Base-by-base conservation (phyloP, 208 protist species). In the Pavlovales sp. region DNA sequence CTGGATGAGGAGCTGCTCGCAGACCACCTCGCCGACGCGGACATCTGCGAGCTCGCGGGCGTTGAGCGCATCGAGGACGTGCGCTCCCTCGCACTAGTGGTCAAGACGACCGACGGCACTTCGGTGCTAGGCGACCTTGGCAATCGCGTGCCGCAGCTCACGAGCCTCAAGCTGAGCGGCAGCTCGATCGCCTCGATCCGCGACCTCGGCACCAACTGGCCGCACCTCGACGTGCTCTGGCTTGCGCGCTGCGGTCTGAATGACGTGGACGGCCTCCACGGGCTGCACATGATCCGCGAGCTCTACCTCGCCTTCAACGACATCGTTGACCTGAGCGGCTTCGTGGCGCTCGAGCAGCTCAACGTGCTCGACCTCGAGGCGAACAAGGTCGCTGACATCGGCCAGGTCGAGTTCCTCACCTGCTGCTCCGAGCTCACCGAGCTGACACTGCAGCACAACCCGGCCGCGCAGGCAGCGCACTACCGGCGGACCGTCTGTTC, bases 291-390 rank as follows among this genome's bases (percentile, higher is more conserved):
- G 10, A 84, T 96, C 44, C 90, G 92, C 37, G 95, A 97, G 90
- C 90, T 97, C 7, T 97, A 96, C 88, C 83, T 93, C 20, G 91
- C 95, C n/a, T 97, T 97, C 88, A 97, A 97, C 84, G 79, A 78
- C 37, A 82, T 97, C 20, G 67, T 57, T 0, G 93, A 96, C 88
- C 88, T 96, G 4, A 90, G 91, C 0, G 93, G 93, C 26, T 84
- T 96, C 30, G 89, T 94, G 57, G 94, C 93, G 46, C 75, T 96
- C 36, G 92, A 92, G 67, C 94, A 93, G 46, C 91, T 97, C 36
- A 89, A 95, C 79, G 94, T 96, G 66, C 92, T 96, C 5, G 95
- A 97, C 67, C 88, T 96, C 42, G 95, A 97, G 88, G 95, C 93
- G 80, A 97, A 97, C 90, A 80, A 93, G 36, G 88, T 97, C 44